A percentile compares a stretch with the other conserved stretches of the same genome.
phyloP scores from a whole-genome alignment of 192 early-diverging fungal genomes.

The Mortierella alpina region DNA sequence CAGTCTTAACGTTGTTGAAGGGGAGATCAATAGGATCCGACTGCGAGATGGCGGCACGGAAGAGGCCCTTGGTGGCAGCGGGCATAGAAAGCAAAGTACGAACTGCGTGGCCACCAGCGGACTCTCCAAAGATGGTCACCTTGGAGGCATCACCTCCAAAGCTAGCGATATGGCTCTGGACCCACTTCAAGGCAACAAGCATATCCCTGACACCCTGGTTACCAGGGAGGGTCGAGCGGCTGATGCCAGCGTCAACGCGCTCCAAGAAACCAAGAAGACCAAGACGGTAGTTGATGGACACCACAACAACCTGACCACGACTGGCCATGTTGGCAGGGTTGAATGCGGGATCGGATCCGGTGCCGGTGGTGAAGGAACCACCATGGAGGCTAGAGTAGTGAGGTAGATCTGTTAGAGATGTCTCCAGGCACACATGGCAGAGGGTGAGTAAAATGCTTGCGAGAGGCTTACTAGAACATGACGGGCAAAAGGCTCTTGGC shows the following conservation, averaged over 20 bases:
- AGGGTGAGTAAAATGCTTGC: neutral
- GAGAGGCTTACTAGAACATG: conserved; percentile 49
- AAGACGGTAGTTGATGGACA: conserved; percentile 53
- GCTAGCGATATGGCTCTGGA: conserved; percentile 32
- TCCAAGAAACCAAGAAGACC: conserved; percentile 53
- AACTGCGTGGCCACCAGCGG: conserved; percentile 48
- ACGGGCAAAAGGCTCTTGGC: conserved; percentile 32
- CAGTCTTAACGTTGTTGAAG: conserved; percentile 46
- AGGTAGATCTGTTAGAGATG: neutral
- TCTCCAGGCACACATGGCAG: neutral
- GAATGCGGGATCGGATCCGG: conserved; percentile 52
- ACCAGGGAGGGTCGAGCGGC: conserved; percentile 42
- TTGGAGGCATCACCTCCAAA: conserved; percentile 42
- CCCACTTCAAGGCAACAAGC: conserved; percentile 52
- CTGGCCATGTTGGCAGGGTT: conserved; percentile 50
- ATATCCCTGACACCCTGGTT: conserved; percentile 52
- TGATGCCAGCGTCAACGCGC: conserved; percentile 48
- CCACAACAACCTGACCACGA: conserved; percentile 50
- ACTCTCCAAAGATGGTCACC: conserved; percentile 52
- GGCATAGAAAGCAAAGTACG: conserved; percentile 53
- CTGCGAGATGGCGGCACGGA: conserved; percentile 45
- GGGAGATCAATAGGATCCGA: conserved; percentile 48
- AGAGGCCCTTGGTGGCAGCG: conserved; percentile 50
- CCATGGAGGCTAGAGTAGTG: conserved; percentile 30
- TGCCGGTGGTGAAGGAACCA: conserved; percentile 51